Base-by-base conservation (phyloP, 2,329 filamentous ascomycete genomes). In the Hirsutella rhossiliensis region DNA sequence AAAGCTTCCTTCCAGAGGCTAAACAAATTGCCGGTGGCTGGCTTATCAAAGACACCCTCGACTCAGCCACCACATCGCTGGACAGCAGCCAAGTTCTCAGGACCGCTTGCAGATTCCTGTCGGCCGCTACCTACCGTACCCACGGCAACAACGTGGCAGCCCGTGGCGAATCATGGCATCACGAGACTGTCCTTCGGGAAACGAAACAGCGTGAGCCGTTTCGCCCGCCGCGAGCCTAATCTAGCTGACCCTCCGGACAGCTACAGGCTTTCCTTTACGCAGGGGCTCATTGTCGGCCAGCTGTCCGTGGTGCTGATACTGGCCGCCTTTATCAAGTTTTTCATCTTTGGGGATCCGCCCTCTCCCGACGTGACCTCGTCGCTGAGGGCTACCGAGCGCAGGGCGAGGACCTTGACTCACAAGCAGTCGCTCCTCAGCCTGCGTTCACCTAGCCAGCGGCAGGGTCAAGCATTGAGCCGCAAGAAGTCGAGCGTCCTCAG, bases 271-370 rank as follows among this genome's bases (percentile, higher is more conserved):
- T 92, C 87, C 31, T 97, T 97, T 63, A 94, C 87, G 0, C 87
- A 95, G 61, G 92, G 92, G 27, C 83, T 98, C 54, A 79, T 98
- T 41, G 73, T 97, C 29, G 92, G 92, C 41, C 92, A 98, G 63
- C 73, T 98, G 42, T 94, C 88, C 2, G 85, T 98, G 39, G 86
- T 95, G 13, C 69, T 97, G 20, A 74, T 98, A 34, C 79, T 98
- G 48, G 89, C 88, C 51, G 87, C 84, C 53, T 97, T 98, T 66
- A 97, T 98, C 65, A 95, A 95, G 62, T 98, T 96, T 77, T 98
- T 98, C 76, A 97, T 98, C 59, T 97, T 98, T 60, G 92, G 92
- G 54, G 92, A 97, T 59, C 80, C 87, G 5, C 87, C 88, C 1
- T 87, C 85, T 2, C 75, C 87, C 48, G 88, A 94, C 50, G 80